Conservation (phyloP, 345 rosid species). For the Camelina neglecta region DNA sequence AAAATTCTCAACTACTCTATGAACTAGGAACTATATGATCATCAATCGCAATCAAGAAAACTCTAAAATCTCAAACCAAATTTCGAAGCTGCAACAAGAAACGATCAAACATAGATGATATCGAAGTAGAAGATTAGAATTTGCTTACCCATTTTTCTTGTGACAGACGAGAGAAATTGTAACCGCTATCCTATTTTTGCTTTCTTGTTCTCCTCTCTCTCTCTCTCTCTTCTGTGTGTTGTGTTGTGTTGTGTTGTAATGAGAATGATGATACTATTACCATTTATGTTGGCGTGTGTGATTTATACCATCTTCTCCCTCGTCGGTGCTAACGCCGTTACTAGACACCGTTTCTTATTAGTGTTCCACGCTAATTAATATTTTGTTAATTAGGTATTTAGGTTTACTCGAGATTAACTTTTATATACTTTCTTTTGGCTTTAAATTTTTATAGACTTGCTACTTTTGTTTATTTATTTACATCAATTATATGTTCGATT, state of each 20-base stretch:
- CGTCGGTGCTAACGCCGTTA: conserved; percentile 76
- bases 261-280: conserved; percentile 40
- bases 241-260: conserved; percentile 22
- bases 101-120: conserved; percentile 8
- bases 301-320: conserved; percentile 32
- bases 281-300: conserved; percentile 38
- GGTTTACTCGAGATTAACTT: conserved; percentile 11
- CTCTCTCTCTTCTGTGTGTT: conserved; percentile 28
- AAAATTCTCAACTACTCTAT: background rate
- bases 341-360: conserved; percentile 47
- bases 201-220: conserved; percentile 21
- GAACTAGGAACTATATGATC: conserved; percentile 12
- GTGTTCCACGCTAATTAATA: conserved; percentile 29
- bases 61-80: conserved; percentile 27
- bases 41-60: conserved; percentile 32
- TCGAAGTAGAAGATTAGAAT: conserved; percentile 35
- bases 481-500: conserved; percentile 7
- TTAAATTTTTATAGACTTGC: background rate
- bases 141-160: conserved; percentile 54
- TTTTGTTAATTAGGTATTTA: background rate
- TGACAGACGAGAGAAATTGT: conserved; percentile 47
- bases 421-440: background rate
- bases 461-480: background rate
- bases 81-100: conserved; percentile 20
- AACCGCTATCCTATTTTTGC: background rate